Evolutionary conservation across 2,329 filamentous ascomycete species (phyloP).

Genomic region (Myotisia sp.): DNA sequence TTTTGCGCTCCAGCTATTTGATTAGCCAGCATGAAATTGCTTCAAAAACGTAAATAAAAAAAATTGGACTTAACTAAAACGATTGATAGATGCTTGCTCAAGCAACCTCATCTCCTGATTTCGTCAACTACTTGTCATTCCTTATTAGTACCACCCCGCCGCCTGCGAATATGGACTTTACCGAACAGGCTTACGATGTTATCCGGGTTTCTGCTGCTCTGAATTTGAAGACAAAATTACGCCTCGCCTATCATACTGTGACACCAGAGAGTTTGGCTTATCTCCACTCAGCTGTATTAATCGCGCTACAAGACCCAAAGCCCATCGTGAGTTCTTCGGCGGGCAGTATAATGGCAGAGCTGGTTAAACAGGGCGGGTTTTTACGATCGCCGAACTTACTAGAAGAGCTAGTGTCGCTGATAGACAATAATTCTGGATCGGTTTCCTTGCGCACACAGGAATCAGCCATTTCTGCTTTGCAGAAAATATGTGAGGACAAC

Average conservation of each 20-base stretch:
- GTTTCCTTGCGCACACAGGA: slow-evolving; percentile 63
- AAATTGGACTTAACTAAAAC: neutral
- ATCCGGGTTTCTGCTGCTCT: slow-evolving; percentile 79
- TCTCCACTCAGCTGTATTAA: slow-evolving; percentile 63
- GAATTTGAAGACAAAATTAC: slow-evolving; percentile 92
- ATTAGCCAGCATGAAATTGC: too few species aligned
- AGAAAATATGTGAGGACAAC: slow-evolving; percentile 97
- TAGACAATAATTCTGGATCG: slow-evolving; percentile 57
- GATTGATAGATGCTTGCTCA: slow-evolving; percentile 68
- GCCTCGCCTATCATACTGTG: slow-evolving; percentile 58
- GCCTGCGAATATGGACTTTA: slow-evolving; percentile 42
- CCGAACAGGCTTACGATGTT: slow-evolving; percentile 51
- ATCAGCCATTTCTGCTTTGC: slow-evolving; percentile 79
- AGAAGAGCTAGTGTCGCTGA: slow-evolving; percentile 63
- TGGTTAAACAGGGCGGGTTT: slow-evolving; percentile 71
- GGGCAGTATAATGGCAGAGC: slow-evolving; percentile 86
- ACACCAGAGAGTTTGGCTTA: slow-evolving; percentile 58
- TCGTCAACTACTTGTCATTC: slow-evolving; percentile 93
- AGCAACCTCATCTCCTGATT: slow-evolving; percentile 75
- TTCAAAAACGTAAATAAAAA: too few species aligned
- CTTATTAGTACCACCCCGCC: slow-evolving; percentile 61
- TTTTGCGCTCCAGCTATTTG: too few species aligned
- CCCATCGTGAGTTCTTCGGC: slow-evolving; percentile 74
- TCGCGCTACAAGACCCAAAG: slow-evolving; percentile 68
- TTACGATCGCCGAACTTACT: slow-evolving; percentile 84